Percentiles rank a stretch among this genome's conserved stretches.
Conservation (phyloP, 805 yeast genomes). For the Schwanniomyces sp. region DNA sequence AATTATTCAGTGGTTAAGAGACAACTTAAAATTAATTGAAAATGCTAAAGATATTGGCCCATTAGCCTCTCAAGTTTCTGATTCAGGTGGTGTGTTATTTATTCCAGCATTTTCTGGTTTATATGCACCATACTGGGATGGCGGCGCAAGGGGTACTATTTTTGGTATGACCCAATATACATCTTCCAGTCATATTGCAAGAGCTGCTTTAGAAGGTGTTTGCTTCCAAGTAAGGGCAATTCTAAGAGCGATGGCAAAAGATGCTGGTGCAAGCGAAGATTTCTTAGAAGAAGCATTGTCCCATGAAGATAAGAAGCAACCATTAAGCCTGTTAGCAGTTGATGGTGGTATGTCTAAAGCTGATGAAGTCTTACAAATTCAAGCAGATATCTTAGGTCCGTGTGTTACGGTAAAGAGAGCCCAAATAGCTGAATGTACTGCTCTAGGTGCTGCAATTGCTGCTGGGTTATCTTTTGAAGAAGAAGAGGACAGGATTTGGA, state of each 20-base stretch:
- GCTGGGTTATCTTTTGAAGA: slow-evolving; percentile 69
- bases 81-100: slow-evolving; percentile 89
- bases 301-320: slow-evolving; percentile 43
- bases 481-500: slow-evolving; percentile 65
- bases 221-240: slow-evolving; percentile 93
- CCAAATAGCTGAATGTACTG: slow-evolving; percentile 84
- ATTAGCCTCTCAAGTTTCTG: slow-evolving; percentile 75
- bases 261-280: slow-evolving; percentile 64
- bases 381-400: slow-evolving; percentile 88
- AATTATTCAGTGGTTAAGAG: slow-evolving; percentile 90
- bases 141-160: slow-evolving; percentile 88
- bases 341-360: slow-evolving; percentile 97
- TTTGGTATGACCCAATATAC: slow-evolving; percentile 92
- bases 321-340: slow-evolving; percentile 63
- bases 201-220: slow-evolving; percentile 94
- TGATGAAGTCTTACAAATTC: slow-evolving; percentile 89
- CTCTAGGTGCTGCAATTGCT: slow-evolving; percentile 94
- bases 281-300: slow-evolving; percentile 54
- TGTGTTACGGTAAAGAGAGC: slow-evolving; percentile 81
- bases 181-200: slow-evolving; percentile 86
- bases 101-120: slow-evolving; percentile 94
- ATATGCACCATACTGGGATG: slow-evolving; percentile 95
- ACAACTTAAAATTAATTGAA: slow-evolving; percentile 79
- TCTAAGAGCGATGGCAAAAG: slow-evolving; percentile 84
- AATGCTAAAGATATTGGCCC: slow-evolving; percentile 88